phyloP scores from a whole-genome alignment of 129 eudicot genomes.

The Helianthus annuus region HanXRQr2.0-SUNRISE NC_035444.2:91720221-91720720 shows the following conservation, averaged over 20 bases:
- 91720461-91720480: slow-evolving; percentile 93
- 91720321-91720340: slow-evolving; percentile 68
- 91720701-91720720: not conserved
- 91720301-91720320: slow-evolving; percentile 79
- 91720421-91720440: slow-evolving; percentile 61
- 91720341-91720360: slow-evolving; percentile 6
- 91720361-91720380: slow-evolving; percentile 6
- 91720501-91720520: slow-evolving; percentile 71
- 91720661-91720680: not conserved
- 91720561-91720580: slow-evolving; percentile 83
- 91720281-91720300: slow-evolving; percentile 91
- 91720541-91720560: slow-evolving; percentile 67
- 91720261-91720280: slow-evolving; percentile 91
- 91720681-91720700: not conserved
- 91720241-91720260: slow-evolving; percentile 95
- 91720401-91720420: slow-evolving; percentile 77
- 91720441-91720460: slow-evolving; percentile 86
- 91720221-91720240: slow-evolving; percentile 93
- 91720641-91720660: slow-evolving; percentile 66
- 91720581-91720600: slow-evolving; percentile 99
- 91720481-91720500: slow-evolving; percentile 89
- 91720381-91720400: not conserved
- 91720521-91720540: slow-evolving; percentile 92
- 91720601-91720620: slow-evolving; percentile 87
- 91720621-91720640: slow-evolving; percentile 76